Evolutionary conservation across 2,329 filamentous ascomycete genomes (phyloP).

Genomic region (Ophiostoma tasmaniense): DNA sequence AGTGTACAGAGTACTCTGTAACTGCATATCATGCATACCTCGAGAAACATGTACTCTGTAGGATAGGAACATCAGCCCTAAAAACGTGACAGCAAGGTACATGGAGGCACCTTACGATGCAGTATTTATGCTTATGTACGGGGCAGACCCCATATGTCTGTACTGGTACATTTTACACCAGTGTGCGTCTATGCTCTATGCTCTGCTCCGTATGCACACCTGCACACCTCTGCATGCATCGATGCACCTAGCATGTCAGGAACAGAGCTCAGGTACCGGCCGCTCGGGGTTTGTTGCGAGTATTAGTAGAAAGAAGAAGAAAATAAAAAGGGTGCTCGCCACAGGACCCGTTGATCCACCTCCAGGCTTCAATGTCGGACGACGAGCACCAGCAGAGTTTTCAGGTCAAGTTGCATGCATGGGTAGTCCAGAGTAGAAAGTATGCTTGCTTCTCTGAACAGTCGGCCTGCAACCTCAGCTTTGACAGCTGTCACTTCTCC

Average conservation of each 20-base stretch:
- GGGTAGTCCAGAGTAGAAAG: neutral
- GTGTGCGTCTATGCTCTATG: neutral
- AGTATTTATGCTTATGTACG: neutral
- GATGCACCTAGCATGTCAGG: neutral
- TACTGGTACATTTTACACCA: neutral
- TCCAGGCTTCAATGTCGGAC: neutral
- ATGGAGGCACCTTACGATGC: neutral
- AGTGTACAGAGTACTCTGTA: neutral
- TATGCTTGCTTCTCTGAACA: too few relatives aligned
- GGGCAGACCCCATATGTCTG: neutral
- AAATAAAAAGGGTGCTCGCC: neutral
- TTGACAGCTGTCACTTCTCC: slow-evolving; percentile 1
- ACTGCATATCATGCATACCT: neutral
- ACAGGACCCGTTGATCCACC: neutral
- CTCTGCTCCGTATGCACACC: neutral
- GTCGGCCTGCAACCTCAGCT: neutral
- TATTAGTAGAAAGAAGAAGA: too few relatives aligned
- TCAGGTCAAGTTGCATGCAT: neutral
- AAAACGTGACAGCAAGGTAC: neutral
- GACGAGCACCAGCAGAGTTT: neutral
- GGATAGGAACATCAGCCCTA: neutral
- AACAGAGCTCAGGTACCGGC: neutral
- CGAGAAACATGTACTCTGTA: neutral
- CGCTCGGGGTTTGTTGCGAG: neutral
- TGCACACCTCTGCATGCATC: neutral